A percentile compares a stretch with the other conserved stretches of the same genome.
Conservation (phyloP, 495 filamentous ascomycete species). For the Penicillium cataractarum region DNA sequence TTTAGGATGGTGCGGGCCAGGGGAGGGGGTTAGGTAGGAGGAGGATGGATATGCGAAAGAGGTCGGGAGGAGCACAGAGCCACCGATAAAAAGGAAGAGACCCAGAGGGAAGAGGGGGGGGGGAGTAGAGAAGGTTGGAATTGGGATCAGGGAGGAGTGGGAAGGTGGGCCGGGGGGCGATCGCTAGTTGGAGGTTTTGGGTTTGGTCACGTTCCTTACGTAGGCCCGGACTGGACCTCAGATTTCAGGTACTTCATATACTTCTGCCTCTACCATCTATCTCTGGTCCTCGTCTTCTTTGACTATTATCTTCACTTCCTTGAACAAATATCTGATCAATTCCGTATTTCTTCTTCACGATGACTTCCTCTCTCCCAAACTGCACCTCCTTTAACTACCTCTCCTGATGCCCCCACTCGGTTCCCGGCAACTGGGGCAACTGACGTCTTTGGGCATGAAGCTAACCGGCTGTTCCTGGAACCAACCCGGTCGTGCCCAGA, state of each 20-base stretch:
- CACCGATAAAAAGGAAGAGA: conserved; percentile 10
- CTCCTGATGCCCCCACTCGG: conserved; percentile 25
- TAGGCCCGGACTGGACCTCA: conserved; percentile 9
- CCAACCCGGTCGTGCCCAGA: neutral
- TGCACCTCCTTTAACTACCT: conserved; percentile 7
- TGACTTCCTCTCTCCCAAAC: neutral
- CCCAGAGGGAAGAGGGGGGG: neutral
- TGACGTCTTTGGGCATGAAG: conserved; percentile 36
- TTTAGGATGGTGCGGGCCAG: conserved; percentile 11
- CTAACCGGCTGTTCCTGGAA: conserved; percentile 30
- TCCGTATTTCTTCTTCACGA: neutral
- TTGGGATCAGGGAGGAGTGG: conserved; percentile 30
- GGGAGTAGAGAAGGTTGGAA: conserved; percentile 7
- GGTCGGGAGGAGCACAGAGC: conserved; percentile 1
- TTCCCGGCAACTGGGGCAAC: conserved; percentile 28
- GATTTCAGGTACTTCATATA: too few species aligned
- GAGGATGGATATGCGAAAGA: conserved; percentile 1
- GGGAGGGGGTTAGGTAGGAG: conserved; percentile 8
- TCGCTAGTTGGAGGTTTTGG: conserved; percentile 29
- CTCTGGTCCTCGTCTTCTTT: neutral
- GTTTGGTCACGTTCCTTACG: conserved; percentile 40
- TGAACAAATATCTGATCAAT: neutral
- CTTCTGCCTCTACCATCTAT: neutral
- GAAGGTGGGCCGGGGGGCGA: conserved; percentile 33
- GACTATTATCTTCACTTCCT: conserved; percentile 1